Evolutionary conservation across 2,329 filamentous ascomycete genomes (phyloP), one percentile per base, ranked within the genome.

Genomic region (Epichloe baconii): DNA sequence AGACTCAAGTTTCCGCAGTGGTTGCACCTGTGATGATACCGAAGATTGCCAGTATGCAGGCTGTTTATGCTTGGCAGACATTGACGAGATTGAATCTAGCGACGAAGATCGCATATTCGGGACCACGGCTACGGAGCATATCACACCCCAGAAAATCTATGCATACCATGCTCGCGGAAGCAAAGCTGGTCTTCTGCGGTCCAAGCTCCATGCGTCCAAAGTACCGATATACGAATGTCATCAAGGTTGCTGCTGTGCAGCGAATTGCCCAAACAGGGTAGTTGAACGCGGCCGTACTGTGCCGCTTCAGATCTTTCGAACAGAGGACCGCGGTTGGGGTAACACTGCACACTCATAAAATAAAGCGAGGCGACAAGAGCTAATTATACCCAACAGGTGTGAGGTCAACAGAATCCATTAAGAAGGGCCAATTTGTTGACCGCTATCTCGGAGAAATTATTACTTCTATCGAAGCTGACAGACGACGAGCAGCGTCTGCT

Each of bases 191-290:
- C 68, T 76, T 17, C 64, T 85, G 44, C 69, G 78, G 17, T 69
- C 71, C 26, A 70, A 71, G 43, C 69, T 78, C 43, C 69, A 82
- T 12, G 58, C 72, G 23, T 79, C 76, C 26, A 72, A 76, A 40
- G 64, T 75, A 36, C 79, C 84, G 0, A 85, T 94, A 52, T 91
- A 90, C 65, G 88, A 94, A 61, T 94, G 88, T 62, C 88, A 93
- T 58, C 69, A 75, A 2, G 77, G 75, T 8, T 94, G 88, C 66
- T 70, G 67, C 3, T 94, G 88, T 58, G 75, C 74, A 2, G 61
- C 65, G 0, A 57, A 69, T 17, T 94, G 88, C 59, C 82, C 83
- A 1, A 91, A 88, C 60, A 75, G 86, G 5, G 81, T 90, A 0
- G 86, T 93, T 0, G 85, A 88, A 61, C 76, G 83, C 47, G 87